Percentiles rank a stretch among this genome's conserved stretches.
These are phyloP conservation scores for Chytriomyces sp. DNA, from an alignment of 192 early-diverging fungal species.

Conservation along the genomic window DNA sequence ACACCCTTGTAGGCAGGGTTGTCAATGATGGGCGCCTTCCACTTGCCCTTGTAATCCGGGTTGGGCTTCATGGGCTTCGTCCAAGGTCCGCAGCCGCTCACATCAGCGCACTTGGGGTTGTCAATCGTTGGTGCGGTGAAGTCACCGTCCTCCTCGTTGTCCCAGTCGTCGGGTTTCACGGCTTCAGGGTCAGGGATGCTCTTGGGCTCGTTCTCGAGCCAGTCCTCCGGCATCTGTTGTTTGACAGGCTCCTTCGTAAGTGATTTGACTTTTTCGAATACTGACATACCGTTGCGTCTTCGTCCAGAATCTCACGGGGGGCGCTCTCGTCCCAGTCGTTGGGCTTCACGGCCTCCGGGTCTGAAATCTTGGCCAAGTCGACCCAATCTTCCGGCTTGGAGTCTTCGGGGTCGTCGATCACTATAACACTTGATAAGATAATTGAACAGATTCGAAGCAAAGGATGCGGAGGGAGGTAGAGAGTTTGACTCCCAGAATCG, in stretches of 20 bases:
- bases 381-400: conserved; percentile 90
- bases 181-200: conserved; percentile 78
- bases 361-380: conserved; percentile 78
- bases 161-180: conserved; percentile 87
- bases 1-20: conserved; percentile 91
- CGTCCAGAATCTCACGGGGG: conserved; percentile 73
- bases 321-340: conserved; percentile 88
- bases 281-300: conserved; percentile 60
- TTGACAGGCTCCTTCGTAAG: background rate
- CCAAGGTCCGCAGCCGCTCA: conserved; percentile 81
- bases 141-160: conserved; percentile 90
- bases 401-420: conserved; percentile 70
- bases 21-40: conserved; percentile 80
- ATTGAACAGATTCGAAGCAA: background rate
- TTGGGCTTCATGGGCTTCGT: conserved; percentile 79
- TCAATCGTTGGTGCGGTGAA: conserved; percentile 75
- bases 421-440: conserved; percentile 8
- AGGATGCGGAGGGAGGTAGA: background rate
- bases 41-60: conserved; percentile 92
- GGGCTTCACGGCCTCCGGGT: conserved; percentile 78
- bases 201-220: conserved; percentile 80
- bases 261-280: background rate
- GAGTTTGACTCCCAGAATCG: background rate
- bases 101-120: conserved; percentile 84
- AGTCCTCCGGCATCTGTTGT: conserved; percentile 71